Conservation (phyloP, 2,329 filamentous ascomycete genomes). For the Trichophyton verrucosum region DNA sequence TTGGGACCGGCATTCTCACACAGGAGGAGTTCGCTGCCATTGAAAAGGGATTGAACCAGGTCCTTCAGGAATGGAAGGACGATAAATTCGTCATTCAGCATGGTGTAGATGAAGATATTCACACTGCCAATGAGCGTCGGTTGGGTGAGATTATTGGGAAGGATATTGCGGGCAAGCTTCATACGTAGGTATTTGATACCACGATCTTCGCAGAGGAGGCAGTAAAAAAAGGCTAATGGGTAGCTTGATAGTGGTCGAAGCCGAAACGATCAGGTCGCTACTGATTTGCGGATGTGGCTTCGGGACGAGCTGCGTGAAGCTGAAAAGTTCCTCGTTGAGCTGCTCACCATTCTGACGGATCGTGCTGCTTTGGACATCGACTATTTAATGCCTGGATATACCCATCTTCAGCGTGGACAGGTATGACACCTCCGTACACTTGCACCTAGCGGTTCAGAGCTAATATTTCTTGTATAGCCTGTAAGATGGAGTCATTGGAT, state of each 20-base stretch:
- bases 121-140: conserved; percentile 37
- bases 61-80: conserved; percentile 27
- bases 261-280: conserved; percentile 81
- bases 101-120: conserved; percentile 19
- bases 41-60: conserved; percentile 51
- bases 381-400: conserved; percentile 76
- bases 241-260: conserved; percentile 45
- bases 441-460: not conserved
- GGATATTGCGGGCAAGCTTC: conserved; percentile 73
- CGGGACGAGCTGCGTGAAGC: conserved; percentile 60
- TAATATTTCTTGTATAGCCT: conserved; percentile 36
- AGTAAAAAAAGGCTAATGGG: not conserved
- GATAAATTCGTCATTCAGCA: conserved; percentile 18
- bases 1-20: conserved; percentile 57
- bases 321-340: conserved; percentile 53
- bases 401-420: conserved; percentile 53
- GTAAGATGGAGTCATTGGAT: conserved; percentile 76
- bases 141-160: conserved; percentile 77
- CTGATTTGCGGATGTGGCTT: conserved; percentile 83
- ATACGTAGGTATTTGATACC: conserved; percentile 44
- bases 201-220: not conserved
- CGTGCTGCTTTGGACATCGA: conserved; percentile 65
- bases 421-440: not conserved
- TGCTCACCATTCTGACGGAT: conserved; percentile 56
- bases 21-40: conserved; percentile 57